Evolutionary conservation across 2,329 filamentous ascomycete species (phyloP), one percentile per base, ranked within the genome.

Genomic region (Atkinsonella texensis): DNA sequence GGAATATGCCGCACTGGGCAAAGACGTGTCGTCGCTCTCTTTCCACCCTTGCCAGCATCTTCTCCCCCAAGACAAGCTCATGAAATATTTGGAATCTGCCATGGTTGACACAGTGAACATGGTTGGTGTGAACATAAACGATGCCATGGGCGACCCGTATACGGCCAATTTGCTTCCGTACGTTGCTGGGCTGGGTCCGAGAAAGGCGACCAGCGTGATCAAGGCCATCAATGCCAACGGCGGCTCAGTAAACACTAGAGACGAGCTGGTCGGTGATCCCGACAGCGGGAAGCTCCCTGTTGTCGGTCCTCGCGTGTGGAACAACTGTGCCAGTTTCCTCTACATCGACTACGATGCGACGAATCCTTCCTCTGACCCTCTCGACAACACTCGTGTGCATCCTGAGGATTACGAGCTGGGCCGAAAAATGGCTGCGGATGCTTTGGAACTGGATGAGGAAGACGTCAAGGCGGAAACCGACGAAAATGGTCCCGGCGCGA

Each of bases 81-180:
- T 84, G 55, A 89, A 87, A 65, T 82, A 89, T 54, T 77, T 98
- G 15, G 93, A 98, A 62, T 94, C 87, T n/a, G 89, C 91, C 44
- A 87, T 98, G 81, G 91, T 98, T 11, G 93, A 98, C 65, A 95
- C 95, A 78, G 93, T 98, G 59, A 98, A 98, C 65, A 81, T 98
- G 43, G 89, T 90, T 45, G 93, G 93, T 63, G 88, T 98, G 39
- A 88, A 97, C 61, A 85, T 98, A 63, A 95, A 96, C 60, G 90
- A 96, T 58, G 89, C 90, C 13, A 83, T 95, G 52, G 77, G 76
- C 42, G 88, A 96, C 65, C 65, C 81, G 1, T 89, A 93, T 61
- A 85, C 87, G 9, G 89, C 89, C 13, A 93, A 91, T 57, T 77
- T 98, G 1, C 75, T 98, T 39, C 90, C 90, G 4, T 98, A 90